Evolutionary conservation across 2,329 filamentous ascomycete genomes (phyloP).

Genomic region (Lomentospora prolificans): DNA sequence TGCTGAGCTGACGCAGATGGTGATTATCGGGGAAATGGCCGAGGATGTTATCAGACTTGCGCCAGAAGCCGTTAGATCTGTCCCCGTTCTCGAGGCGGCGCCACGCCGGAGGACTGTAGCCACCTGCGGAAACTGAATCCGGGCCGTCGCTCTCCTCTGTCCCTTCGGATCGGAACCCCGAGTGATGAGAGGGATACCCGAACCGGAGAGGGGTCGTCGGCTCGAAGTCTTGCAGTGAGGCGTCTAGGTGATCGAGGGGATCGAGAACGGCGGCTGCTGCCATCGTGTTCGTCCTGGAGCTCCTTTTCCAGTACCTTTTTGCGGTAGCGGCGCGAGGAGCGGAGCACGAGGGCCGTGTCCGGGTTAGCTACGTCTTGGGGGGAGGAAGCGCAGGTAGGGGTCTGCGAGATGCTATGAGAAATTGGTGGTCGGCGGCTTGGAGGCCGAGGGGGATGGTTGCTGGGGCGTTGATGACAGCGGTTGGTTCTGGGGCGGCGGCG

Average conservation of each 20-base stretch:
- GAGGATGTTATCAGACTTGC: conserved; percentile 41
- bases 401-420: conserved; percentile 6
- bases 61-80: conserved; percentile 51
- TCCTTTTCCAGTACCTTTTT: conserved; percentile 14
- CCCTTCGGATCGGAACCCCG: conserved; percentile 22
- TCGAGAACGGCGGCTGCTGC: conserved; percentile 19
- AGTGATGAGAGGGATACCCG: conserved; percentile 31
- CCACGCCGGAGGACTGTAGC: conserved; percentile 53
- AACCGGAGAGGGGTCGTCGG: conserved; percentile 29
- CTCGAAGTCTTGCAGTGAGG: conserved; percentile 45
- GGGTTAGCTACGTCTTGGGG: background rate
- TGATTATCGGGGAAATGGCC: conserved; percentile 29
- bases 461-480: conserved; percentile 15
- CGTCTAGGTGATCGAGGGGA: conserved; percentile 35
- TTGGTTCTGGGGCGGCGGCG: conserved; percentile 9
- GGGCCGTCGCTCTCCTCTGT: conserved; percentile 32
- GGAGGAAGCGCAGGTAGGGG: conserved; percentile 13
- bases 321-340: conserved; percentile 7
- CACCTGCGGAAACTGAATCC: conserved; percentile 40
- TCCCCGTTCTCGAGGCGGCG: conserved; percentile 50
- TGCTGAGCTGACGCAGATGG: conserved; percentile 12
- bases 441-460: conserved; percentile 10
- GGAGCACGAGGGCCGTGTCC: conserved; percentile 10
- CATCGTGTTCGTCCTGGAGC: too few relatives aligned
- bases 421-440: background rate